These are phyloP conservation scores for Pholiota microspora DNA, from an alignment of 768 basidiomycete genomes.

Conservation along the genomic window DNA sequence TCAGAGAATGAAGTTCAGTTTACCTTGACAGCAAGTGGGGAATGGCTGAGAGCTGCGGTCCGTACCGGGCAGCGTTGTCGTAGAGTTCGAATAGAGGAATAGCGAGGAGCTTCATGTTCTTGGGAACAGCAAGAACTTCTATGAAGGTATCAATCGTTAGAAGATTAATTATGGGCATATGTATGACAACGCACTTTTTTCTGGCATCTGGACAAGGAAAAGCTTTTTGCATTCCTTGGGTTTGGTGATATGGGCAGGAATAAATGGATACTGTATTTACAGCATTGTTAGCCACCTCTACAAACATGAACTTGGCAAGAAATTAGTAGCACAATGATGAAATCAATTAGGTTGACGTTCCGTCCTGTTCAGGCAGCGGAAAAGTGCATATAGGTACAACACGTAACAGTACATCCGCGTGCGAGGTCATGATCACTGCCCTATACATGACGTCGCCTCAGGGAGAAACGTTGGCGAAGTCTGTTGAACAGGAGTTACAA, in stretches of 20 bases:
- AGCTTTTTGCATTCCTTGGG: conserved; percentile 98
- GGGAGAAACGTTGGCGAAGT: background rate
- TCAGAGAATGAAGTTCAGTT: background rate
- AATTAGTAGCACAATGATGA: too few relatives aligned
- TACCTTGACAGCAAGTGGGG: conserved; percentile 88
- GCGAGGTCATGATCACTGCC: too few relatives aligned
- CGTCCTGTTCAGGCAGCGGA: background rate
- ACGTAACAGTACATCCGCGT: background rate
- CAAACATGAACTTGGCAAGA: too few relatives aligned
- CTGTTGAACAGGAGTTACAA: background rate
- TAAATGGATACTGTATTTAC: conserved; percentile 94
- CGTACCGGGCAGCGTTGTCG: conserved; percentile 94
- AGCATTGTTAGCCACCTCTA: too few relatives aligned
- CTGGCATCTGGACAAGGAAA: conserved; percentile 94
- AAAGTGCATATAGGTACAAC: background rate
- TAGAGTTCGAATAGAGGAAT: conserved; percentile 97
- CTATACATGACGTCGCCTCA: background rate
- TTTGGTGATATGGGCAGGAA: conserved; percentile 94
- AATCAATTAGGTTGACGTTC: background rate
- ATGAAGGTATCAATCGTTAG: too few relatives aligned
- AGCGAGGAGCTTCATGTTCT: conserved; percentile 98
- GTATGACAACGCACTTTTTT: conserved; percentile 66
- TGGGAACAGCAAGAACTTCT: conserved; percentile 97
- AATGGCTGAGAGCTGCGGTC: conserved; percentile 91
- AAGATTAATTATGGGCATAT: background rate